Percentiles rank a stretch among this genome's conserved stretches.
phyloP scores from a whole-genome alignment of 2,329 filamentous ascomycete species.

The Lojkania enalia region DNA sequence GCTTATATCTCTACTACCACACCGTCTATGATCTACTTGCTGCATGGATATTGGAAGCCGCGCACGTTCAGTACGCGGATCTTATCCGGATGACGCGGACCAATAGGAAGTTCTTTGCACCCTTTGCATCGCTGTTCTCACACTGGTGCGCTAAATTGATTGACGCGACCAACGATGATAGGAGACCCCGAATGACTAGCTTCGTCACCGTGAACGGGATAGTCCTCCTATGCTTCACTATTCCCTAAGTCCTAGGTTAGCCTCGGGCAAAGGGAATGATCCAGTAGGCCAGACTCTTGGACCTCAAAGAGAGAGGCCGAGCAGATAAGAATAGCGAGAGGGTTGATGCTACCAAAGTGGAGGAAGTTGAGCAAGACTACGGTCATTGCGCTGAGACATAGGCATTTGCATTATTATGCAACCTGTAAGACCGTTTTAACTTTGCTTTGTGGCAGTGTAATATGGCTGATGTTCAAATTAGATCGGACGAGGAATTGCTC shows the following conservation, averaged over 20 bases:
- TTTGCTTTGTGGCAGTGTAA: neutral
- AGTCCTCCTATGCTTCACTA: neutral
- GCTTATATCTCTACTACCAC: neutral
- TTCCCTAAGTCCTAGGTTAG: neutral
- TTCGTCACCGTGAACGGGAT: neutral
- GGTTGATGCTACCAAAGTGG: neutral
- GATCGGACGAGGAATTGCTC: neutral
- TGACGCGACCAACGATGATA: neutral
- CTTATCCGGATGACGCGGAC: neutral
- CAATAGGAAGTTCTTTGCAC: neutral
- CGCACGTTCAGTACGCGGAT: neutral
- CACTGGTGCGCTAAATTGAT: constrained; percentile 2
- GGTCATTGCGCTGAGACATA: constrained; percentile 2
- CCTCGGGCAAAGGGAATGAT: constrained; percentile 1
- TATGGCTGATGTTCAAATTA: neutral
- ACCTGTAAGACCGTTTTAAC: neutral
- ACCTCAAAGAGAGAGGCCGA: constrained; percentile 2
- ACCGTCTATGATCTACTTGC: constrained; percentile 5
- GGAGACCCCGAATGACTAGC: neutral
- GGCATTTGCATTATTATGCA: constrained; percentile 2
- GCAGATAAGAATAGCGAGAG: neutral
- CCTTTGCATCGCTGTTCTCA: neutral
- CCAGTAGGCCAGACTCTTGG: neutral
- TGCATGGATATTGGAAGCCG: constrained; percentile 2
- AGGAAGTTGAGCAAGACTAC: neutral